Evolutionary conservation across 1,139 yeast species (phyloP), one percentile per base, ranked within the genome.

Genomic region (Kodamaea plutei): DNA sequence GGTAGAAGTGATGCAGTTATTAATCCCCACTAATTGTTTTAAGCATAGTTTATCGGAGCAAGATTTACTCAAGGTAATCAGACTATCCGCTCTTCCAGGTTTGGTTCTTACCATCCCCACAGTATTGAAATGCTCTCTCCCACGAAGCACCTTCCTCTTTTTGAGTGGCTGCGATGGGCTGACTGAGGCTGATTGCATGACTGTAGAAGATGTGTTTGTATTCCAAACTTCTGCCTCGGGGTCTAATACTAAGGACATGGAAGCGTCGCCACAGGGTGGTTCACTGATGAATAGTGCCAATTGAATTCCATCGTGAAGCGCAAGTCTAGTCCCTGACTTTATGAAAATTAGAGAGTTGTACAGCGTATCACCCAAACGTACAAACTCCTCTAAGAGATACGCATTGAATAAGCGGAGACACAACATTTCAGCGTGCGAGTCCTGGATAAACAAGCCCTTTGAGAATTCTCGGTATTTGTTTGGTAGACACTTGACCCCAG

Each of bases 261-360:
- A 82, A 1, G 87, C 80, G 52, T 89, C 97, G 1, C 98, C 98
- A 61, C 98, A 89, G 0, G 97, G 97, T 0, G 84, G 71, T 40
- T 84, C 94, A 5, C 93, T 79, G 1, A 85, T 64, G 40, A 80
- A 84, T 35, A 89, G 48, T 1, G 77, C 81, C 26, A 84, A 51
- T 33, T 60, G 44, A 24, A 72, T 50, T 4, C 53, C 60, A 0
- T 45, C 34, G 23, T 52, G 62, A 30, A 76, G 41, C 23, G 9
- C 7, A 17, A 7, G 8, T 8, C 31, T 39, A 41, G 45, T 71
- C 29, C 39, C 33, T 0, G 29, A 39, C 1, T 9, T 23, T 9
- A 28, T 28, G 21, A 25, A 5, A 34, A 34, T 5, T 4, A n/a
- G 8, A 7, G 24, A 28, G 12, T 8, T 21, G 22, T 20, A 23